Evolutionary conservation across 495 filamentous ascomycete species (phyloP).

Genomic region (Hypoxylon cercidicola): DNA sequence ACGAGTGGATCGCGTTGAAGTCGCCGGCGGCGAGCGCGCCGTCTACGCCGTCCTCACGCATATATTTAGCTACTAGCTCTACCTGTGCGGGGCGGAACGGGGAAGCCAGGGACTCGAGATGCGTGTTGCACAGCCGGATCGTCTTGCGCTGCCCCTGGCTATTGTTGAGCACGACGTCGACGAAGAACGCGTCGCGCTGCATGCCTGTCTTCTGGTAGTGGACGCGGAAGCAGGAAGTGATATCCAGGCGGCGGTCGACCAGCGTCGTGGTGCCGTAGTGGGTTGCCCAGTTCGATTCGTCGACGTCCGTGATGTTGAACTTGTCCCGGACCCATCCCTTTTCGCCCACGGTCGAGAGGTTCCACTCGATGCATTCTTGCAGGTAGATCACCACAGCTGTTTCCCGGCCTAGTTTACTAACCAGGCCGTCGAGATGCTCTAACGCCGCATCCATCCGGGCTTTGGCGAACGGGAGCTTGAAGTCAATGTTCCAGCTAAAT

Average conservation of each 20-base stretch:
- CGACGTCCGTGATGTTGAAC: conserved; percentile 62
- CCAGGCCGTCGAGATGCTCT: conserved; percentile 48
- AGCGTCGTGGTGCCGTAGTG: conserved; percentile 64
- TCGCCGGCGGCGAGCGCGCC: conserved; percentile 60
- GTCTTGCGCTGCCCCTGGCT: conserved; percentile 20
- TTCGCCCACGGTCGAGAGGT: conserved; percentile 53
- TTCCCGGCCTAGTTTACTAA: conserved; percentile 10
- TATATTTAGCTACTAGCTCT: conserved; percentile 48
- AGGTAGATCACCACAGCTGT: conserved; percentile 58
- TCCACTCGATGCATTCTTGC: conserved; percentile 58
- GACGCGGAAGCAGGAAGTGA: conserved; percentile 57
- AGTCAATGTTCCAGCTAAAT: conserved; percentile 64
- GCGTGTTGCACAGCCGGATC: conserved; percentile 62
- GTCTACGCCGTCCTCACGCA: conserved; percentile 45
- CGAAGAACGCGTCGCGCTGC: conserved; percentile 62
- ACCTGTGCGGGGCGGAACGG: conserved; percentile 59
- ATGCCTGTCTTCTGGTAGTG: conserved; percentile 54
- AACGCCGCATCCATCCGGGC: conserved; percentile 58
- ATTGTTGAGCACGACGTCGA: conserved; percentile 51
- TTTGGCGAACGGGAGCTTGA: conserved; percentile 49
- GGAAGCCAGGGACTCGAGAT: conserved; percentile 63
- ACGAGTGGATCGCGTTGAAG: conserved; percentile 66
- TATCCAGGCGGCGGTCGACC: conserved; percentile 54
- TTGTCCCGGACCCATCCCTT: conserved; percentile 54
- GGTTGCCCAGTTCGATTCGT: conserved; percentile 44